Base-by-base conservation (phyloP, 2,329 filamentous ascomycete genomes). In the Conoideocrella luteorostrata region DNA sequence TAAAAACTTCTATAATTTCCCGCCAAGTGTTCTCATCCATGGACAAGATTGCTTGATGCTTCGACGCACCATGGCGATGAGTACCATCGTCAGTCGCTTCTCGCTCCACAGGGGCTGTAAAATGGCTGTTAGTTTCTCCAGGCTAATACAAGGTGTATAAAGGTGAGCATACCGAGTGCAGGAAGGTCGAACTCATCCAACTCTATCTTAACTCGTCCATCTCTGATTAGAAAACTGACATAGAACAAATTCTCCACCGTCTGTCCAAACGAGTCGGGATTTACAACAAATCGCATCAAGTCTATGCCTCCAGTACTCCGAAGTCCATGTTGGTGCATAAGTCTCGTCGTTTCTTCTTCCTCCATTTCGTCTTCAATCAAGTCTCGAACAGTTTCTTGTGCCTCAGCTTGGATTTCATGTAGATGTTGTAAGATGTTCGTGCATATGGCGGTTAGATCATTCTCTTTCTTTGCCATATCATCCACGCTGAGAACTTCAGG, bases 241-340 rank as follows among this genome's bases (percentile, higher is more conserved):
- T 97, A 97, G 64, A 98, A 98, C 55, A 98, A 72, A 56, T 98
- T 98, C 61, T 98, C 93, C 6, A 98, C 82, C 0, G 89, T 95
- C 64, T 98, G 93, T 0, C 88, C 88, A 56, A 97, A 98, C 1
- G 88, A 95, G 30, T 70, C 70, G 1, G 93, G 93, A 54, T 98
- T 95, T 50, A 97, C 77, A 32, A 89, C 87, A 53, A 96, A 97
- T 41, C 85, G 81, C 61, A 96, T 84, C 11, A 96, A 66, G 39
- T 86, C 80, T 4, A 95, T 77, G 13, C 87, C 86, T 2, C 82
- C 82, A 2, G 81, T 80, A 15, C 74, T 71, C 11, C 80, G 75
- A 12, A 95, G 68, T 3, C 82, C 77, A 54, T 85, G 67, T 43
- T 77, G 71, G 29, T 78, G 75, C 72, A 89, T 82, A 7, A 87